Evolutionary conservation across 2,329 filamentous ascomycete genomes (phyloP), one percentile per base, ranked within the genome.

Genomic region (Fusarium continuum): DNA sequence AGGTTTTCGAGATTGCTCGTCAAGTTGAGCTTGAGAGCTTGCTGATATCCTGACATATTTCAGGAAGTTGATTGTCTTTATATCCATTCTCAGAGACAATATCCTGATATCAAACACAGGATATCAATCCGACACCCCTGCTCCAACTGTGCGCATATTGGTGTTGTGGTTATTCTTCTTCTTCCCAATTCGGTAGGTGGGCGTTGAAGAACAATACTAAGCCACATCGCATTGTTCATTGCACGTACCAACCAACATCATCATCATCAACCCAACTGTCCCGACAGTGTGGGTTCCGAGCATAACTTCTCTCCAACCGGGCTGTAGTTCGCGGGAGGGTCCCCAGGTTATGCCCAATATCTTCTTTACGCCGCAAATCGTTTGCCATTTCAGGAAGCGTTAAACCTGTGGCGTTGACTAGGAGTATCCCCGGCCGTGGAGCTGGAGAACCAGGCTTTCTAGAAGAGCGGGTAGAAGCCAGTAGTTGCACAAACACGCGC

Each of bases 121-220:
- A 20, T 32, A 8, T 29, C 17, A 13, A 11, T 49, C 17, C 19
- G 10, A 43, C n/a, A 39, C 25, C 38, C 50, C 34, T 46, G 20
- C 28, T 44, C 28, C 23, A 38, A 44, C 53, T 34, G 29, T 28
- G 36, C 38, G 10, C 16, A 34, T 17, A 41, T 29, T 50, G 26
- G 23, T 22, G 36, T 39, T 45, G 47, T 53, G 55, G 49, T 50
- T 51, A 59, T 48, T 47, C 40, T 53, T 35, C 29, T 22, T 3
- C 26, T 43, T 23, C 61, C 36, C 35, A 38, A 58, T 63, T 11
- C 31, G 41, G 55, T 26, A 49, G 38, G 39, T 55, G 48, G 51
- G 51, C 38, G 50, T 14, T 47, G 29, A 58, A 60, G 67, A 70
- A 71, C 68, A 71, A 71, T 71, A 65, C 46, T 34, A 65, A 65